Evolutionary conservation across 2,329 filamentous ascomycete genomes (phyloP), one percentile per base, ranked within the genome.

Genomic region (Tolypocladium capitatum): DNA sequence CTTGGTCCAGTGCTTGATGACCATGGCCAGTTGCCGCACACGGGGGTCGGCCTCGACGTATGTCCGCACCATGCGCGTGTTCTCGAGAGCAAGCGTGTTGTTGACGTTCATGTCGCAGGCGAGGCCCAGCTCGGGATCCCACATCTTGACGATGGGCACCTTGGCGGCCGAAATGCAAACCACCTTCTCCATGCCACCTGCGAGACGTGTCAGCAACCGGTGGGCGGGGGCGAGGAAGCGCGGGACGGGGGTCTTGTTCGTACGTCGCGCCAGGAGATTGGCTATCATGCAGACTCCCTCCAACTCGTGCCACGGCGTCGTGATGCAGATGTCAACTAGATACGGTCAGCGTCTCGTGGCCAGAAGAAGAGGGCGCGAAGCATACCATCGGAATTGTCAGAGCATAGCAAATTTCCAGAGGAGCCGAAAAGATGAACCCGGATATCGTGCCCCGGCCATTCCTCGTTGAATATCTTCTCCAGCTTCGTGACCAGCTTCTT

Each of bases 31-130:
- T 41, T 86, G 89, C 40, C 92, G 81, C 48, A 98, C 88, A 51
- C 92, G 82, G 35, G 89, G 81, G 64, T 98, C 92, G 49, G 94
- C 84, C 60, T 94, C 83, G 51, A 98, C 88, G 67, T 98, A 98
- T 1, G 89, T 95, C 62, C 90, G 87, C 58, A 98, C 92, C 90
- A 98, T 94, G 45, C 90, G 81, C 14, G 92, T 98, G 60, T 98
- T 98, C 65, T 97, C 90, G 51, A 98, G 72, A 4, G 92, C 92
- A 46, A 94, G 68, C 0, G 90, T 92, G 59, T 97, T 98, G 70
- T 98, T 98, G 68, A 98, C 90, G 58, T 98, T 98, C 84, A 98
- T 92, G 63, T 98, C 92, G 64, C 90, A 96, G 16, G 89, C 86
- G 45, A 98, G 73, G 54, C 83, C 74, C 49, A 96, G 73, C 63